phyloP scores from a whole-genome alignment of 2,329 filamentous ascomycete species.

The Aspergillus aculeatinus region DNA sequence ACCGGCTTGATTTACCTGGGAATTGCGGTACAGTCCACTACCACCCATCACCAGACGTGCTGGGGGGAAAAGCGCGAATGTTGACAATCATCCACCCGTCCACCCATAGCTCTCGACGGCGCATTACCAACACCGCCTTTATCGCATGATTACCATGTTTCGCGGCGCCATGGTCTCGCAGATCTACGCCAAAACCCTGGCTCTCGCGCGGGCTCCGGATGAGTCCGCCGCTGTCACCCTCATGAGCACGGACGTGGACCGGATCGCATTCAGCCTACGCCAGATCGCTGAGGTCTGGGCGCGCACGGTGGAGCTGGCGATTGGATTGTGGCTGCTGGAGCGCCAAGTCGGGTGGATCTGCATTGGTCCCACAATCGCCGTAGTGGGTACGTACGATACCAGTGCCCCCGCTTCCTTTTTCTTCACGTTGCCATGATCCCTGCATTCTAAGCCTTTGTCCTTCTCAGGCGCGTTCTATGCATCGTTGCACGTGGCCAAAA shows the following conservation, averaged over 20 bases:
- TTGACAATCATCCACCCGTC: too few species aligned
- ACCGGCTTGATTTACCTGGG: conserved; percentile 39
- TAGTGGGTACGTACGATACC: too few species aligned
- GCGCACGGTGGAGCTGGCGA: not conserved
- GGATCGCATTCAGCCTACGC: not conserved
- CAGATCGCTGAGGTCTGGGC: not conserved
- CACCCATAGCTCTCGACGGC: too few species aligned
- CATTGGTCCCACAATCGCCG: too few species aligned
- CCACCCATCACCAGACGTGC: too few species aligned
- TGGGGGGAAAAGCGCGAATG: too few species aligned
- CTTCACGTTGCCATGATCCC: too few species aligned
- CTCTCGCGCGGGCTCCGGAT: not conserved
- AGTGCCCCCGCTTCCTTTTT: too few species aligned
- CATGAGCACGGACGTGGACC: not conserved
- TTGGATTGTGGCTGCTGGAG: not conserved
- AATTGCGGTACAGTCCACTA: conserved; percentile 28
- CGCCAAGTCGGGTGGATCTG: not conserved
- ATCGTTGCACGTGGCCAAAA: too few species aligned
- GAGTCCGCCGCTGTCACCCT: not conserved
- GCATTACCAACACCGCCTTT: not conserved
- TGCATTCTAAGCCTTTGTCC: too few species aligned
- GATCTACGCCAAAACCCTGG: not conserved
- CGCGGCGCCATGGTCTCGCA: not conserved
- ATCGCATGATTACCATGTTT: not conserved
- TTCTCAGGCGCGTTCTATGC: too few species aligned